Base-by-base conservation (phyloP, 2,329 filamentous ascomycete species). In the Rhinocladiella mackenziei region DNA sequence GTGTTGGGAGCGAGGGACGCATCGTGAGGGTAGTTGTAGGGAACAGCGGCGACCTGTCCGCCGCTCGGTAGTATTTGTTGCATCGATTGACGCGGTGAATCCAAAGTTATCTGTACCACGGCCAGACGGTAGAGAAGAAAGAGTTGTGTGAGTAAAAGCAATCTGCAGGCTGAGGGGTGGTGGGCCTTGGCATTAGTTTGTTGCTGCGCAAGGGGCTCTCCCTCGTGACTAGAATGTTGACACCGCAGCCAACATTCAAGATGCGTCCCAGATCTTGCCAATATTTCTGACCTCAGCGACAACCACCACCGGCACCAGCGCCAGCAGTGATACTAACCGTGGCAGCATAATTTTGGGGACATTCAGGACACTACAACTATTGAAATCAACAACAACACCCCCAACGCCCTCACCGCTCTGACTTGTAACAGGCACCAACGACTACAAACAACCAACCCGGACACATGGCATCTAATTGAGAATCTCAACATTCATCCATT, bases 1-100 rank as follows among this genome's bases (percentile, higher is more conserved):
- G 66, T 71, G 46, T 65, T 68, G 17, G 68, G 65, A 3, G 64
- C 65, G 30, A 72, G 62, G 5, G 64, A 64, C 1, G 65, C 63
- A 56, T 71, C 66, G 50, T 72, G 68, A 6, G 69, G 69, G 68
- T 69, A 53, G 15, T 15, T 28, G 39, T 53, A 53, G n/a, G 50
- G 50, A 5, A 37, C 14, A 15, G 45, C 39, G 7, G 22, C 5
- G 29, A 48, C 18, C 14, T 38, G 37, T 6, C 23, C 25, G 42
- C 17, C 32, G 32, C 32, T 35, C 32, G 17, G 17, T 22, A 17
- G 32, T 19, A n/a, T n/a, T n/a, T n/a, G n/a, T n/a, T n/a, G n/a
- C n/a, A n/a, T n/a, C n/a, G n/a, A n/a, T n/a, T n/a, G n/a, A n/a
- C n/a, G n/a, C n/a, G n/a, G n/a, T n/a, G n/a, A n/a, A n/a, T n/a